Conservation (phyloP, 257 asterid species). For the Mentha longifolia region DNA sequence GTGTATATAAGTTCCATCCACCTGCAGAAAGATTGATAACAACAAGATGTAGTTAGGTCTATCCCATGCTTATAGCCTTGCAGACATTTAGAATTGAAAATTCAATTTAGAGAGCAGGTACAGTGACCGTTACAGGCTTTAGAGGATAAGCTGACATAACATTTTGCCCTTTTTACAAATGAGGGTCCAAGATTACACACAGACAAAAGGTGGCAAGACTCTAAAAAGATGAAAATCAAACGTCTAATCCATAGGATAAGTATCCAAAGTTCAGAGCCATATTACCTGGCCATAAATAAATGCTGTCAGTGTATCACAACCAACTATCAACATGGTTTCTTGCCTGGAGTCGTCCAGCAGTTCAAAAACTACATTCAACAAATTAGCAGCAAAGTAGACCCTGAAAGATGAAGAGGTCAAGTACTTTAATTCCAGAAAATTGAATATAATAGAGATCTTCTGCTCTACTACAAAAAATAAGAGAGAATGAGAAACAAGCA, state of each 20-base stretch:
- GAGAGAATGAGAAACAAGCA: slow-evolving; percentile 7
- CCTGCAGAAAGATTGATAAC: slow-evolving; percentile 49
- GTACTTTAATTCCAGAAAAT: slow-evolving; percentile 17
- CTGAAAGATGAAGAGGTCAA: slow-evolving; percentile 55
- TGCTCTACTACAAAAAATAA: neutral
- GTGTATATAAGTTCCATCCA: slow-evolving; percentile 74
- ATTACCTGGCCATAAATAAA: slow-evolving; percentile 89
- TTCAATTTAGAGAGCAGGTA: no score
- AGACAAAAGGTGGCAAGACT: no score
- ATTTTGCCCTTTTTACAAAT: no score
- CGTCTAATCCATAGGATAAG: slow-evolving; percentile 7
- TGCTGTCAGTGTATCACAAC: slow-evolving; percentile 78
- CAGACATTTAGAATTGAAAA: neutral
- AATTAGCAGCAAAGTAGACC: slow-evolving; percentile 78
- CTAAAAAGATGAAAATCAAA: slow-evolving; percentile 9
- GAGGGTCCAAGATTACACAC: no score
- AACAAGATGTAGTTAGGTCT: slow-evolving; percentile 12
- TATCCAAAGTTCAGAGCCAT: neutral
- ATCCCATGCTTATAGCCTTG: neutral
- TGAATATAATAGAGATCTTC: neutral
- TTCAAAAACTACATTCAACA: slow-evolving; percentile 69
- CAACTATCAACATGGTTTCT: slow-evolving; percentile 64
- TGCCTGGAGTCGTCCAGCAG: slow-evolving; percentile 74
- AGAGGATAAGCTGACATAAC: no score
- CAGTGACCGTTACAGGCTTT: no score